phyloP scores from a whole-genome alignment of 1,284 basidiomycete species.

The Rhodotorula glutinis region DNA sequence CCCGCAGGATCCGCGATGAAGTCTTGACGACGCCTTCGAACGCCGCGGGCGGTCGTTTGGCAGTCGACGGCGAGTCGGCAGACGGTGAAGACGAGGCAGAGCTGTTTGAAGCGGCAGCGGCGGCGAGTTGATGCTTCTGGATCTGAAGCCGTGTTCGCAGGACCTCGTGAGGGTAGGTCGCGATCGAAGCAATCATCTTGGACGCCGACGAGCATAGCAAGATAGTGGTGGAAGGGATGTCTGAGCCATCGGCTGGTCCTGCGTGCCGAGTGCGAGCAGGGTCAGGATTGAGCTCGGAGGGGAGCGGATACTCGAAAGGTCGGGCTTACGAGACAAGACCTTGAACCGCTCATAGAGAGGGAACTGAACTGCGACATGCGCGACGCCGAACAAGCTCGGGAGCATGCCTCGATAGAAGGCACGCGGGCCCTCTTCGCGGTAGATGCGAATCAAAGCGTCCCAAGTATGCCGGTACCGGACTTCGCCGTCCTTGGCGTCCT shows the following conservation, averaged over 20 bases:
- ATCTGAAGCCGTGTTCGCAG: slow-evolving; percentile 88
- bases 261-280: background rate
- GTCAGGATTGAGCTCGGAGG: background rate
- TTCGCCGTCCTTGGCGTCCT: slow-evolving; percentile 52
- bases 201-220: slow-evolving; percentile 80
- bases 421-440: slow-evolving; percentile 71
- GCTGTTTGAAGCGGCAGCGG: background rate
- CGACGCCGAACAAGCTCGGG: slow-evolving; percentile 81
- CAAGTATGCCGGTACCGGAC: slow-evolving; percentile 77
- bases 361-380: slow-evolving; percentile 91
- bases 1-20: slow-evolving; percentile 65
- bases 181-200: slow-evolving; percentile 89
- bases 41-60: background rate
- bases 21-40: slow-evolving; percentile 64
- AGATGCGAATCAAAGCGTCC: slow-evolving; percentile 81
- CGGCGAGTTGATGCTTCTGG: slow-evolving; percentile 53
- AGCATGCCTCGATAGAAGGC: slow-evolving; percentile 90
- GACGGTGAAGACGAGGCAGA: background rate
- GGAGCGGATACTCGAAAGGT: too few relatives aligned
- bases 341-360: slow-evolving; percentile 93
- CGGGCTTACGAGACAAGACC: slow-evolving; percentile 67
- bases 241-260: slow-evolving; percentile 52
- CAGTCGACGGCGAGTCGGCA: too few relatives aligned
- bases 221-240: slow-evolving; percentile 66
- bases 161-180: slow-evolving; percentile 95